These are phyloP conservation scores for Austroboletus eburneus DNA, from an alignment of 768 basidiomycete genomes.

Conservation along the genomic window DNA sequence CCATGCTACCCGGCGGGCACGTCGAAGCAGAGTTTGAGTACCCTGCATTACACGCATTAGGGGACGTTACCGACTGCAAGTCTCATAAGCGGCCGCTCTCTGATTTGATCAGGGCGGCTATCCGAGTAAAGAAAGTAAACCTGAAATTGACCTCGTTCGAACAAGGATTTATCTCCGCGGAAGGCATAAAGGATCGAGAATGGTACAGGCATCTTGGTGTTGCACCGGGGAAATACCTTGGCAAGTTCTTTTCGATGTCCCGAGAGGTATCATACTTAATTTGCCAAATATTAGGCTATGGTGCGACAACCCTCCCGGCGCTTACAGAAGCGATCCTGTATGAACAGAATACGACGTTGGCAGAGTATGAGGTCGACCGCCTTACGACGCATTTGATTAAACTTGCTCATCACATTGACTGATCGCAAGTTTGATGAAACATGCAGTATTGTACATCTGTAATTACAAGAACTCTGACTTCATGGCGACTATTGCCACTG, in stretches of 20 bases:
- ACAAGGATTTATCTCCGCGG: constrained; percentile 73
- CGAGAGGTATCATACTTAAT: background rate
- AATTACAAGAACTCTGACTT: no score
- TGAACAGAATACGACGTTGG: constrained; percentile 60
- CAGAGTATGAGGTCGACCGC: constrained; percentile 55
- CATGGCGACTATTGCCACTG: no score
- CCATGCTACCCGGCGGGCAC: background rate
- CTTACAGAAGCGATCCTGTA: constrained; percentile 72
- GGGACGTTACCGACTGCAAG: constrained; percentile 6
- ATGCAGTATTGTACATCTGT: background rate
- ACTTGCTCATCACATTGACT: constrained; percentile 38
- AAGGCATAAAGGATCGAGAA: constrained; percentile 67
- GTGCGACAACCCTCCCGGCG: constrained; percentile 80
- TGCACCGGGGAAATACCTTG: constrained; percentile 83
- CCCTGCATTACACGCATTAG: constrained; percentile 2
- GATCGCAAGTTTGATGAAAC: background rate
- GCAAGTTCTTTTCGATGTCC: constrained; percentile 35
- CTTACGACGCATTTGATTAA: constrained; percentile 51
- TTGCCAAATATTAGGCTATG: constrained; percentile 58
- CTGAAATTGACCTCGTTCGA: constrained; percentile 69
- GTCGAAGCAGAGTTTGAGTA: constrained; percentile 1
- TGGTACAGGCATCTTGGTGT: constrained; percentile 87
- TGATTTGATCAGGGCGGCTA: constrained; percentile 53
- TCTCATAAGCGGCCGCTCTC: constrained; percentile 32
- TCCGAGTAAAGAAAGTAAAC: constrained; percentile 57